Evolutionary conservation across 2,329 filamentous ascomycete species (phyloP), one percentile per base, ranked within the genome.

Genomic region (Aspergillus sergii): DNA sequence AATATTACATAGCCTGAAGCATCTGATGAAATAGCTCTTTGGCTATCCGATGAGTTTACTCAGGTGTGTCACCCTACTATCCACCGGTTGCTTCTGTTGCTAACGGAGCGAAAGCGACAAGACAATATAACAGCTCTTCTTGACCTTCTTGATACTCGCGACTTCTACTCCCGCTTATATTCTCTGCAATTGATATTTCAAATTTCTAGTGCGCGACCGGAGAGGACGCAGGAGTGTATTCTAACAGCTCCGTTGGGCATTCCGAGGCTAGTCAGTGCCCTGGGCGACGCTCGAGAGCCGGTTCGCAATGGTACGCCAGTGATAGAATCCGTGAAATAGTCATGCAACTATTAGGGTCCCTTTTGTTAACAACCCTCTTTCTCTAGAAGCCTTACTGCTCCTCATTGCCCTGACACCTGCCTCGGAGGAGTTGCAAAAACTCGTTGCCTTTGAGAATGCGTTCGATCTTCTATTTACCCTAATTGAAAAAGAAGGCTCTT

Each of bases 11-110:
- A 96, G 92, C 83, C 93, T 36, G 94, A 98, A 84, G 93, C 94
- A 59, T 97, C 94, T 16, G 94, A 98, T 68, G 95, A 99, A 79
- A 96, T 99, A 71, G 91, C 91, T 21, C 83, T 98, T 32, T 99
- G 95, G 93, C 85, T 99, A 63, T 95, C 95, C 59, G 95, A 99
- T 79, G 94, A 98, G 78, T 99, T 99, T 76, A 97, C 95, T 39
- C 94, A 97, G 84, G 88, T 89, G 82, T 68, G 28, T 61, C 19
- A 53, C n/a, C 59, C 8, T 62, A 57, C 43, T 61, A 53, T 12
- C n/a, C 45, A 34, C 21, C 14, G 9, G 16, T 19, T 32, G 4
- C 48, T 30, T 66, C 66, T 46, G 60, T 50, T 75, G 77, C 84
- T 87, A 82, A 88, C 81, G 77, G 79, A 76, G 79, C 70, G 63